phyloP scores from a whole-genome alignment of 1,284 basidiomycete genomes.

The Moesziomyces sp. region DNA sequence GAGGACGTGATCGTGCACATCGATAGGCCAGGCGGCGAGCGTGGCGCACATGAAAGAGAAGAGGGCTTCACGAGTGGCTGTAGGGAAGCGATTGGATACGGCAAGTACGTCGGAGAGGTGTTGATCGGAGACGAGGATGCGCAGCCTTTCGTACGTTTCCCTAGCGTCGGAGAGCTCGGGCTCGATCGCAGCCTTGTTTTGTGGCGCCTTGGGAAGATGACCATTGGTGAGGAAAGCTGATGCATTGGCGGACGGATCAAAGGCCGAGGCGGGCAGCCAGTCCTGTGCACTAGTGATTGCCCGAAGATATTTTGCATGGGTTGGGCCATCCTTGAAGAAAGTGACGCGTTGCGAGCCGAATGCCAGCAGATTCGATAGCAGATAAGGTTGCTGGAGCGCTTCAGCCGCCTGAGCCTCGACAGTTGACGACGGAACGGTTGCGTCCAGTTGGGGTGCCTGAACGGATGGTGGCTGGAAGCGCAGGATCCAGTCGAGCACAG shows the following conservation, averaged over 20 bases:
- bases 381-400: slow-evolving; percentile 33
- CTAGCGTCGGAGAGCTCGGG: slow-evolving; percentile 7
- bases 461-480: slow-evolving; percentile 10
- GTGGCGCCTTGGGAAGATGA: neutral
- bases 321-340: slow-evolving; percentile 42
- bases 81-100: slow-evolving; percentile 53
- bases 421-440: neutral
- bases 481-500: slow-evolving; percentile 42
- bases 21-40: slow-evolving; percentile 54
- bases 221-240: neutral
- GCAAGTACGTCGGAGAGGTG: slow-evolving; percentile 55
- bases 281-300: slow-evolving; percentile 58
- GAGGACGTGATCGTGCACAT: slow-evolving; percentile 44
- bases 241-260: slow-evolving; percentile 13
- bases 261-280: slow-evolving; percentile 28
- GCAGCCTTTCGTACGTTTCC: slow-evolving; percentile 49
- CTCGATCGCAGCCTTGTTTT: neutral
- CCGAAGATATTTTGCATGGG: slow-evolving; percentile 47
- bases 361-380: slow-evolving; percentile 55
- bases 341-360: slow-evolving; percentile 50
- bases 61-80: slow-evolving; percentile 52
- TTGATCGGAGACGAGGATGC: slow-evolving; percentile 44
- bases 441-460: neutral
- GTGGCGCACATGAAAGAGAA: slow-evolving; percentile 58
- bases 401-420: slow-evolving; percentile 12